Evolutionary conservation across 495 filamentous ascomycete genomes (phyloP).

Genomic region (Paragyromitra xinjiangensis): DNA sequence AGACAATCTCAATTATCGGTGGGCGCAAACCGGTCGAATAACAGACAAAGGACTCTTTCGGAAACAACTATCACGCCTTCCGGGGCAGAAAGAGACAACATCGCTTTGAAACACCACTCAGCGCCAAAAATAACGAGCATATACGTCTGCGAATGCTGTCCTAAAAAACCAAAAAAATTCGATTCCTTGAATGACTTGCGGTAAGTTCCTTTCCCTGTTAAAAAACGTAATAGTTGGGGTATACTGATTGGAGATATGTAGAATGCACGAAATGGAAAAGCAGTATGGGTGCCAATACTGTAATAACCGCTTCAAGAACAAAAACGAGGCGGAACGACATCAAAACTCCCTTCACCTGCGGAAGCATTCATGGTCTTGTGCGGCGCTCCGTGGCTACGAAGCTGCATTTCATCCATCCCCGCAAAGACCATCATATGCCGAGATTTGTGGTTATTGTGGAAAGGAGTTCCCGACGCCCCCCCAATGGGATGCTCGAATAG

Average conservation of each 20-base stretch:
- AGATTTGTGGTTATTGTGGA: conserved; percentile 95
- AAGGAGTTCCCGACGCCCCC: conserved; percentile 83
- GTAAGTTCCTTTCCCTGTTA: conserved; percentile 66
- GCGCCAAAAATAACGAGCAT: conserved; percentile 50
- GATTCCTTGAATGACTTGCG: conserved; percentile 83
- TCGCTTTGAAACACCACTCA: conserved; percentile 47
- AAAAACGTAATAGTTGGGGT: conserved; percentile 6
- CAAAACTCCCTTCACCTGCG: conserved; percentile 96
- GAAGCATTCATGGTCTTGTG: conserved; percentile 97
- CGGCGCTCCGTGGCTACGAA: conserved; percentile 76
- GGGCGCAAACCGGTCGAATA: conserved; percentile 34
- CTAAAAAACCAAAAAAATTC: conserved; percentile 98
- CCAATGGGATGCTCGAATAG: conserved; percentile 85
- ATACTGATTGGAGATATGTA: conserved; percentile 55
- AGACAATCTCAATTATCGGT: conserved; percentile 42
- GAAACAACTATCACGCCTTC: conserved; percentile 40
- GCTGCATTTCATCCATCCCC: conserved; percentile 86
- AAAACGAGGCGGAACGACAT: conserved; percentile 97
- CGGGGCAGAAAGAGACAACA: conserved; percentile 47
- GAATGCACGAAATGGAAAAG: conserved; percentile 89
- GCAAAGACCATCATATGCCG: conserved; percentile 66
- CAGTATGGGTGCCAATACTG: conserved; percentile 94
- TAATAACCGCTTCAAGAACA: conserved; percentile 97
- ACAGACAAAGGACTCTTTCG: conserved; percentile 48
- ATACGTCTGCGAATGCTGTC: conserved; percentile 94